Conservation (phyloP, 2,329 filamentous ascomycete genomes). For the Diaporthe citrichinensis region DNA sequence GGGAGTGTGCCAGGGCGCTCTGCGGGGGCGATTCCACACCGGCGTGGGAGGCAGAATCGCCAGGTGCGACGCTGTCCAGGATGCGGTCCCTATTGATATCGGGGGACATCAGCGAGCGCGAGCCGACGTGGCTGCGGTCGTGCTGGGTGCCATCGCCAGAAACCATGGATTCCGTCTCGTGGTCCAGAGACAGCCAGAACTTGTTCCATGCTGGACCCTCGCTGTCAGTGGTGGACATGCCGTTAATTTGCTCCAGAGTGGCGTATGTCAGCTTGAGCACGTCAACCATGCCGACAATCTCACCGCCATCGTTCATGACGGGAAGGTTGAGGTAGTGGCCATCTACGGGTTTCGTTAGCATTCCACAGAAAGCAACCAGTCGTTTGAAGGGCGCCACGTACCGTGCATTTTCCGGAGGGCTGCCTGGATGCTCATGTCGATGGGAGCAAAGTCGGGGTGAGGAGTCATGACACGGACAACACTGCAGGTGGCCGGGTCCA, state of each 20-base stretch:
- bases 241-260: slow-evolving; percentile 97
- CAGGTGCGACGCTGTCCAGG: slow-evolving; percentile 87
- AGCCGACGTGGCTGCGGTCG: slow-evolving; percentile 72
- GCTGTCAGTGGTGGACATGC: slow-evolving; percentile 88
- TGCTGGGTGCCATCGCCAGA: slow-evolving; percentile 90
- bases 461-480: slow-evolving; percentile 99
- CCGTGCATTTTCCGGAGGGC: slow-evolving; percentile 99
- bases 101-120: slow-evolving; percentile 85
- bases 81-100: slow-evolving; percentile 80
- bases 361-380: background rate
- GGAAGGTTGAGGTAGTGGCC: slow-evolving; percentile 98
- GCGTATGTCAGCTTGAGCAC: slow-evolving; percentile 98
- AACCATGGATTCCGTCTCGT: slow-evolving; percentile 96
- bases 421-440: slow-evolving; percentile 99
- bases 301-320: slow-evolving; percentile 96
- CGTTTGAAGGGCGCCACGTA: slow-evolving; percentile 60
- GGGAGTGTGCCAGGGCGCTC: slow-evolving; percentile 67
- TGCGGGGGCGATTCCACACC: slow-evolving; percentile 84
- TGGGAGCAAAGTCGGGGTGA: slow-evolving; percentile 97
- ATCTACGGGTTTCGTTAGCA: slow-evolving; percentile 68
- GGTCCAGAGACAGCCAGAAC: slow-evolving; percentile 97
- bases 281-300: slow-evolving; percentile 99
- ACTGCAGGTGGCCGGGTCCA: slow-evolving; percentile 95
- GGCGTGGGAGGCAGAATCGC: slow-evolving; percentile 94
- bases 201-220: slow-evolving; percentile 99